phyloP scores from a whole-genome alignment of 164 flowering plant species.

The Vitis rupestris region DNA sequence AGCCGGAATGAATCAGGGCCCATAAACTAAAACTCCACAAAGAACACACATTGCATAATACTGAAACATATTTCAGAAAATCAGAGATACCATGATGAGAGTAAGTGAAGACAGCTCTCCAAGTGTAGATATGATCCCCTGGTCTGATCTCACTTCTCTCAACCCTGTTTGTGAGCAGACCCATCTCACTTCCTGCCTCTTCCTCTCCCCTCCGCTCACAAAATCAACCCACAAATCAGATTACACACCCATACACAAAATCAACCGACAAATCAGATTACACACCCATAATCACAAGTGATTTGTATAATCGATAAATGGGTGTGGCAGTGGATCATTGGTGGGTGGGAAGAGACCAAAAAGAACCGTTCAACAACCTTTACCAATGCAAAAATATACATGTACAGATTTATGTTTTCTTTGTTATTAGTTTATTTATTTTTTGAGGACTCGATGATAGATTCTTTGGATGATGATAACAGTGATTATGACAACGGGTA shows the following conservation, averaged over 20 bases:
- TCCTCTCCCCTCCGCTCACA: conserved; percentile 1
- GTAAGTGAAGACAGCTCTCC: conserved; percentile 87
- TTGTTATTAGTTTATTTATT: too few relatives aligned
- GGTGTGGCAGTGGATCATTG: not conserved
- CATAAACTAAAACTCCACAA: not conserved
- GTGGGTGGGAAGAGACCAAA: not conserved
- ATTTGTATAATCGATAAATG: too few relatives aligned
- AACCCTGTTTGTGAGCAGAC: conserved; percentile 73
- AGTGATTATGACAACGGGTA: too few relatives aligned
- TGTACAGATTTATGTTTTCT: too few relatives aligned
- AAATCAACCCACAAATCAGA: not conserved
- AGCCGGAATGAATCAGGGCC: not conserved
- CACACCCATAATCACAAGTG: too few relatives aligned
- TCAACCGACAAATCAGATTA: too few relatives aligned
- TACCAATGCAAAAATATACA: not conserved
- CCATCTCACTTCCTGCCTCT: conserved; percentile 45
- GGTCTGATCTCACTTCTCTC: conserved; percentile 70
- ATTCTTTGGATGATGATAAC: too few relatives aligned
- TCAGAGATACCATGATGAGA: conserved; percentile 81
- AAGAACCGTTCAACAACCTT: conserved; percentile 9
- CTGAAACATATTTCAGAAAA: too few relatives aligned
- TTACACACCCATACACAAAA: not conserved
- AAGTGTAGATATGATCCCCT: conserved; percentile 95
- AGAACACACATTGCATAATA: not conserved
- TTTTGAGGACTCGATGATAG: too few relatives aligned